A percentile compares a stretch with the other conserved stretches of the same genome.
Evolutionary conservation across 2,329 filamentous ascomycete species (phyloP).

Genomic region (Colletotrichum higginsianum): DNA sequence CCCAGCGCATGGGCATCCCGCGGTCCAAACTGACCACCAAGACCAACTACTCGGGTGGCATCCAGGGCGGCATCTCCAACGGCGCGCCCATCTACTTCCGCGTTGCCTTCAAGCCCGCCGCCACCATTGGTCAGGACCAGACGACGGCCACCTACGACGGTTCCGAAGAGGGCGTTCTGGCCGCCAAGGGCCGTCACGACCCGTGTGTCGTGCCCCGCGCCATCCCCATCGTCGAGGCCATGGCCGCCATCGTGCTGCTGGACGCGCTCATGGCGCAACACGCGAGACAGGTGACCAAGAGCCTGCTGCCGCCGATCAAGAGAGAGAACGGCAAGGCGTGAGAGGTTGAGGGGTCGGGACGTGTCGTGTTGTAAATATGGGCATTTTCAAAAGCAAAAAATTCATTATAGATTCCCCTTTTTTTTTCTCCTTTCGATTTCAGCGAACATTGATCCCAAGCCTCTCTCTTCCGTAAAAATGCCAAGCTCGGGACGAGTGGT

Average conservation of each 20-base stretch:
- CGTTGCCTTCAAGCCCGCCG: slow-evolving; percentile 94
- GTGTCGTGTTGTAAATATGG: slow-evolving; percentile 34
- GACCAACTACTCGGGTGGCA: slow-evolving; percentile 95
- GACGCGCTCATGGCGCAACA: slow-evolving; percentile 90
- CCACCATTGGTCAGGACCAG: slow-evolving; percentile 93
- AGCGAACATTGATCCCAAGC: background rate
- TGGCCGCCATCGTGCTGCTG: slow-evolving; percentile 90
- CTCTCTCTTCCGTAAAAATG: background rate
- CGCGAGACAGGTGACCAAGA: slow-evolving; percentile 59
- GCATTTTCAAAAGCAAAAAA: slow-evolving; percentile 27
- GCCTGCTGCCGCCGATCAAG: slow-evolving; percentile 41
- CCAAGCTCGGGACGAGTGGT: background rate
- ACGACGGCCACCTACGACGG: slow-evolving; percentile 85
- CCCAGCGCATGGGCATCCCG: slow-evolving; percentile 59
- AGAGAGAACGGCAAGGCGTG: slow-evolving; percentile 31
- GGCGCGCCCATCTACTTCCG: slow-evolving; percentile 95
- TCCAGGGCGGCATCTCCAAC: slow-evolving; percentile 96
- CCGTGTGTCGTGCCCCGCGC: slow-evolving; percentile 92
- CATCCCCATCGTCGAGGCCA: slow-evolving; percentile 90
- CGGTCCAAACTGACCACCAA: slow-evolving; percentile 82
- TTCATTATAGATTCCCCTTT: slow-evolving; percentile 35
- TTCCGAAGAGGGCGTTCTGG: slow-evolving; percentile 78
- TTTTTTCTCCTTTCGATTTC: background rate
- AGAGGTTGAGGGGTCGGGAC: background rate
- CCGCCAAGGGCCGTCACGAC: slow-evolving; percentile 95